Base-by-base conservation (phyloP, 2,329 filamentous ascomycete species). In the Rugonectria rugulosa region DNA sequence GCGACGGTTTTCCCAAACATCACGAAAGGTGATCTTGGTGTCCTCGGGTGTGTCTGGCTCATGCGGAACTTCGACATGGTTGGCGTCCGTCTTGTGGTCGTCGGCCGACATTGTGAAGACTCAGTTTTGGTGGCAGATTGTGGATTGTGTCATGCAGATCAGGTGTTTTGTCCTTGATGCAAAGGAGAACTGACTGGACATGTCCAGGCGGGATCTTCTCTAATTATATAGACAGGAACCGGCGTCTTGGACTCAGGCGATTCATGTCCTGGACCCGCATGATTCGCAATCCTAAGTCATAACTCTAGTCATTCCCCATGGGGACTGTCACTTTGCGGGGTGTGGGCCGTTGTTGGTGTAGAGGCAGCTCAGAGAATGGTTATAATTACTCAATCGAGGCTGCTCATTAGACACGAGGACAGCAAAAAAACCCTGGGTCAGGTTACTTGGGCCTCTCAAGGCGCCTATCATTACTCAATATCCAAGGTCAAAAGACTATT, bases 1-100 rank as follows among this genome's bases (percentile, higher is more conserved):
- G n/a, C 58, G 57, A 34, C 53, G 45, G 32, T 64, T 42, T 3
- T 53, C 60, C 60, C 58, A 64, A 17, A 64, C n/a, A 32, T 64
- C 60, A 17, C 32, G 54, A 24, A 60, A 50, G 1, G 50, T 58
- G 31, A 55, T 36, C 8, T 58, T 58, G 14, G 41, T 26, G 17
- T 49, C 46, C 8, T 26, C 43, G 4, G 17, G 37, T 2, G 37
- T 20, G 21, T 43, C 40, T n/a, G 21, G 26, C 20, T 55, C 37
- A 12, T 45, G 54, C 17, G 49, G 31, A 24, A 42, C 46, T 53
- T 58, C 57, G 36, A 60, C 38, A 52, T 55, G 54, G 10, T 45
- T 55, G 44, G 46, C 44, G 14, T 58, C 54, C 12, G 37, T 52
- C 37, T 60, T 55, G 32, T 11, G 27, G n/a, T 55, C 53, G 20